Percentiles rank a stretch among this genome's conserved stretches.
phyloP scores from a whole-genome alignment of 805 yeast genomes.

The Saccharomycodes ludwigii region DNA sequence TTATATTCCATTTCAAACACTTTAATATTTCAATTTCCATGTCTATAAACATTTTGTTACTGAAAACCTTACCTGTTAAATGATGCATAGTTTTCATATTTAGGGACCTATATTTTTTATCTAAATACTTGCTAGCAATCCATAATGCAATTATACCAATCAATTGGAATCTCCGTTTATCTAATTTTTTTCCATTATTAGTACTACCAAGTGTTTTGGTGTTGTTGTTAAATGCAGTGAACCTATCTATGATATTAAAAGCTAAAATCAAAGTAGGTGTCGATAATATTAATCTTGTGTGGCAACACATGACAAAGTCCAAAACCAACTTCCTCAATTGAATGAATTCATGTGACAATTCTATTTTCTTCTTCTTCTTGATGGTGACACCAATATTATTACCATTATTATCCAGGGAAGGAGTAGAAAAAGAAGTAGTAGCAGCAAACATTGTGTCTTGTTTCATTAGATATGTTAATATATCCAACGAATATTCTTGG shows the following conservation, averaged over 20 bases:
- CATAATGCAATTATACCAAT: slow-evolving; percentile 81
- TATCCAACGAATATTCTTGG: slow-evolving; percentile 5
- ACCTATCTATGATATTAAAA: slow-evolving; percentile 69
- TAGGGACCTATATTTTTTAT: slow-evolving; percentile 54
- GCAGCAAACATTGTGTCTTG: slow-evolving; percentile 2
- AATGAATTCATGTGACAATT: too few species aligned
- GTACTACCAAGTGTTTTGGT: neutral
- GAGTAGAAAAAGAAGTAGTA: neutral
- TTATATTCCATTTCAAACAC: slow-evolving; percentile 51
- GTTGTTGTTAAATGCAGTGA: too few species aligned
- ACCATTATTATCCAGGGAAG: neutral
- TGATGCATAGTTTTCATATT: slow-evolving; percentile 38
- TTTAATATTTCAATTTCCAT: slow-evolving; percentile 60
- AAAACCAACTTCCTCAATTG: slow-evolving; percentile 65
- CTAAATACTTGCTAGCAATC: slow-evolving; percentile 74
- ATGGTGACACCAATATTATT: neutral
- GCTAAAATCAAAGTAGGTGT: slow-evolving; percentile 56
- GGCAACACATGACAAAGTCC: slow-evolving; percentile 68
- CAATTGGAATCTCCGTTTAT: slow-evolving; percentile 34
- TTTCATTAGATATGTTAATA: slow-evolving; percentile 1
- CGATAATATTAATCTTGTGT: slow-evolving; percentile 48
- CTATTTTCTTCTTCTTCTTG: too few species aligned
- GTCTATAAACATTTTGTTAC: too few species aligned
- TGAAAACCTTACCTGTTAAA: too few species aligned
- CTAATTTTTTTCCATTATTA: slow-evolving; percentile 2